Conservation (phyloP, 371 early-diverging fungal genomes). For the Apophysomyces trapeziformis region DNA sequence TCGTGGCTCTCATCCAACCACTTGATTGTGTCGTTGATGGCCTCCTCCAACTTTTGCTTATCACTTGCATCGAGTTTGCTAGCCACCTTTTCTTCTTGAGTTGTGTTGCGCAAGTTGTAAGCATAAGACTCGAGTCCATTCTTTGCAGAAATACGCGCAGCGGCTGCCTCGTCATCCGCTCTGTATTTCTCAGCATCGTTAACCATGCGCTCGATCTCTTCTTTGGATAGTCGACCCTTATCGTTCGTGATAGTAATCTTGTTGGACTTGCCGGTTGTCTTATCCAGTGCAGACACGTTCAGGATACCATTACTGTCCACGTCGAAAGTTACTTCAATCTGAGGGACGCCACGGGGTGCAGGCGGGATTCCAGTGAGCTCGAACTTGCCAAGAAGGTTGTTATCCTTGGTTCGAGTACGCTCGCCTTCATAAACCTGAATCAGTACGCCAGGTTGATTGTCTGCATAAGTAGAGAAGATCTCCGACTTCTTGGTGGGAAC, state of each 20-base stretch:
- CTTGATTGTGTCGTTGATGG: slow-evolving; percentile 84
- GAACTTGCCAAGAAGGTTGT: slow-evolving; percentile 93
- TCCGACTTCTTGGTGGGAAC: slow-evolving; percentile 93
- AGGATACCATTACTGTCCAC: slow-evolving; percentile 95
- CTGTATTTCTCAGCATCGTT: slow-evolving; percentile 88
- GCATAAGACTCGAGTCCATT: slow-evolving; percentile 88
- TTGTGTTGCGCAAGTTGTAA: slow-evolving; percentile 85
- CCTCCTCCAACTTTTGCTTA: slow-evolving; percentile 81
- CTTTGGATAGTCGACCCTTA: slow-evolving; percentile 89
- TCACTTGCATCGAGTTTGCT: slow-evolving; percentile 67
- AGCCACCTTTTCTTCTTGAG: slow-evolving; percentile 81
- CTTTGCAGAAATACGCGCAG: slow-evolving; percentile 81
- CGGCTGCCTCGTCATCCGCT: slow-evolving; percentile 85
- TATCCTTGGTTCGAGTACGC: slow-evolving; percentile 89
- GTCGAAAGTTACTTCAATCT: slow-evolving; percentile 94
- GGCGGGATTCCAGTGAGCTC: slow-evolving; percentile 88
- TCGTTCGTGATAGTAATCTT: slow-evolving; percentile 93
- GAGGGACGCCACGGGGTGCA: slow-evolving; percentile 90
- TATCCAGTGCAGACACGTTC: slow-evolving; percentile 92
- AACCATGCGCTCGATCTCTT: slow-evolving; percentile 92
- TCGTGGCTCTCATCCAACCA: slow-evolving; percentile 86
- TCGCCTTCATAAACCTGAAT: slow-evolving; percentile 96
- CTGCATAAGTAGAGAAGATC: slow-evolving; percentile 92
- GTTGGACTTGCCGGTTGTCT: slow-evolving; percentile 81
- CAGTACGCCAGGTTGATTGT: slow-evolving; percentile 91